A percentile compares a stretch with the other conserved stretches of the same genome.
Evolutionary conservation across 176 grass and related monocot genomes (phyloP).

Genomic region (Triticum aestivum): IWGSC_CS_RefSeq_v2.1 NC_057797.1:93858258-93858757

Average conservation of each 20-base stretch:
- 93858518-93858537: not conserved
- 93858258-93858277: conserved; percentile 94
- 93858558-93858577: not conserved
- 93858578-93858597: not conserved
- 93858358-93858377: not conserved
- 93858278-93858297: conserved; percentile 89
- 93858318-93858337: conserved; percentile 9
- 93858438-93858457: not conserved
- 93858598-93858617: not conserved
- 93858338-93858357: not conserved
- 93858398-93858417: not conserved
- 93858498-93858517: not conserved
- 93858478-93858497: not conserved
- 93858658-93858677: not conserved
- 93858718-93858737: not conserved
- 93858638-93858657: not conserved
- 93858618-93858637: not conserved
- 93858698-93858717: not conserved
- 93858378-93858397: not conserved
- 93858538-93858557: not conserved
- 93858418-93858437: not conserved
- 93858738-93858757: not conserved
- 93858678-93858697: not conserved
- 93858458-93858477: not conserved
- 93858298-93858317: conserved; percentile 34